Base-by-base conservation (phyloP, 208 protist genomes). In the Sergeia podlipaevii region DNA sequence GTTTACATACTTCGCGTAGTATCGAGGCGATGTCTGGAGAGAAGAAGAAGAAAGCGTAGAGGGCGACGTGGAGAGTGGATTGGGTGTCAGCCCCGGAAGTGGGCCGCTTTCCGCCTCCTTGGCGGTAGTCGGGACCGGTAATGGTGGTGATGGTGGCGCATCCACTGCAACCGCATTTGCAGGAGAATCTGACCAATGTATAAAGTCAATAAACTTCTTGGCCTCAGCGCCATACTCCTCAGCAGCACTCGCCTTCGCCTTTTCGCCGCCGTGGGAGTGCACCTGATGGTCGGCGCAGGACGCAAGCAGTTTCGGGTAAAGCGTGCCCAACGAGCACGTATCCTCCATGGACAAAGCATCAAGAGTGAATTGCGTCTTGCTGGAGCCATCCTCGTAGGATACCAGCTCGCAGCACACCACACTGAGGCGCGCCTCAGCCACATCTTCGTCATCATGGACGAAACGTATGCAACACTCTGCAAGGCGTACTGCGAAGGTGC, bases 321-420 rank as follows among this genome's bases (percentile, higher is more conserved):
- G 61, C 8, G 74, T 81, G 17, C 67, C 23, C 6, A 41, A 17
- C 8, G 67, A 72, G 34, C 57, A 52, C 24, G 43, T 33, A 67
- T 92, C 80, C 15, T 64, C 50, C 52, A 92, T 70, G 42, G 62
- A 68, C n/a, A 86, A 34, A 38, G 60, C 70, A 11, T 56, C 77
- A 23, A 92, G 47, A 17, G 76, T 68, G n/a, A 70, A 55, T 2
- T 51, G 49, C 5, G 80, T 28, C 29, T 55, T 37, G 20, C 27
- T 79, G 2, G 74, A 69, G 17, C 66, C 69, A 54, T 92, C 67
- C 0, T 39, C 39, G 60, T 67, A 80, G 4, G 63, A 24, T 4
- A 42, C 39, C 46, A 62, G 68, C 24, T 63, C 49, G 28, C 66
- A 48, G 33, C 27, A 57, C 10, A 70, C 70, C 33, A 38, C 32